These are phyloP conservation scores for Daldinia eschscholtzii DNA, from an alignment of 2,329 filamentous ascomycete species.

Conservation along the genomic window DNA sequence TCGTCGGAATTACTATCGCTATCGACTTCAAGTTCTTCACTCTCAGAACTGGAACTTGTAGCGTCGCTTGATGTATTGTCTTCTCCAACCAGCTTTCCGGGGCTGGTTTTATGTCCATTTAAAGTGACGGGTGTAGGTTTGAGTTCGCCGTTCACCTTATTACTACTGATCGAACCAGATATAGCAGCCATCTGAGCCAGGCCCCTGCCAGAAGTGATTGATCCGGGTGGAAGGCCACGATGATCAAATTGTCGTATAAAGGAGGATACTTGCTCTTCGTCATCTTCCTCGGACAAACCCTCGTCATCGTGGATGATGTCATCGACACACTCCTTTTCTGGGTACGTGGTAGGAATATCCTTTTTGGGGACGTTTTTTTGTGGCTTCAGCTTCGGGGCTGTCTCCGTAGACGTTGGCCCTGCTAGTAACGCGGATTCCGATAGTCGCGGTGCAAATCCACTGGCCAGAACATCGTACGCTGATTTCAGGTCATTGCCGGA, in stretches of 20 bases:
- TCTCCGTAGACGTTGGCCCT: not conserved
- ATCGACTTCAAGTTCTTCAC: constrained; percentile 36
- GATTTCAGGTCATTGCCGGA: constrained; percentile 53
- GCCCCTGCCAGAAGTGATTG: constrained; percentile 55
- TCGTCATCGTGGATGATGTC: constrained; percentile 49
- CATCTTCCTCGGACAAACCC: constrained; percentile 48
- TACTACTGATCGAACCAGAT: constrained; percentile 49
- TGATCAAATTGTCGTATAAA: constrained; percentile 54
- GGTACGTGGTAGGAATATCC: not conserved
- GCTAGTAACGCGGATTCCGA: constrained; percentile 41
- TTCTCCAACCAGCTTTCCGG: constrained; percentile 39
- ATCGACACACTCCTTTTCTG: constrained; percentile 3
- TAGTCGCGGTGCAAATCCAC: constrained; percentile 51
- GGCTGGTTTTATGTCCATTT: constrained; percentile 34
- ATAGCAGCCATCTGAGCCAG: constrained; percentile 53
- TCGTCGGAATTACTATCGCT: constrained; percentile 25
- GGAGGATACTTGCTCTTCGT: constrained; percentile 47
- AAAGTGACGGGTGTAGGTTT: constrained; percentile 44
- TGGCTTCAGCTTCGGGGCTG: not conserved
- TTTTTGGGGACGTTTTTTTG: not conserved
- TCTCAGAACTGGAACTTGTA: constrained; percentile 47
- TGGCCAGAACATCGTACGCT: constrained; percentile 56
- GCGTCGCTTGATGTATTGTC: constrained; percentile 47
- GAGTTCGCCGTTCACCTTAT: constrained; percentile 48
- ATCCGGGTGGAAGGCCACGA: constrained; percentile 57